Conservation (phyloP, 352 stramenopile species). For the Pythium folliculosum region DNA sequence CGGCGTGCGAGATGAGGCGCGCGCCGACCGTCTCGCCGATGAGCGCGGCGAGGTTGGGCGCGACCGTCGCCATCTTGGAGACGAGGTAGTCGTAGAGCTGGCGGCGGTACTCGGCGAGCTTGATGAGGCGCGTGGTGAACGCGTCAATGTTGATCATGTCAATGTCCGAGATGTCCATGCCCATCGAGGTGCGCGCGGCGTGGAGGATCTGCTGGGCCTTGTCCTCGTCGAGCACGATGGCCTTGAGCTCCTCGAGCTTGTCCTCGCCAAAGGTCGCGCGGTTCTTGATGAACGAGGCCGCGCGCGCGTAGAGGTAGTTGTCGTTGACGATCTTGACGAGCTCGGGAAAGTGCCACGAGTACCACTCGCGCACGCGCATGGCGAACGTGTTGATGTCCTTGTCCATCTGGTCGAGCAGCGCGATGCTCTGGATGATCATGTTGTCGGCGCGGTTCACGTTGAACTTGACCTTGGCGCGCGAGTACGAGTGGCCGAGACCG, state of each 20-base stretch:
- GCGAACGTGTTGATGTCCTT: constrained; percentile 99
- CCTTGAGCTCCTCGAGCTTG: constrained; percentile 75
- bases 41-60: constrained; percentile 97
- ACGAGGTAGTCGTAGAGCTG: constrained; percentile 94
- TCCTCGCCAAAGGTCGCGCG: constrained; percentile 78
- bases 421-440: constrained; percentile 99
- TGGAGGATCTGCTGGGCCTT: constrained; percentile 95
- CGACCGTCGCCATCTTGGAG: constrained; percentile 98
- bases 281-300: constrained; percentile 97
- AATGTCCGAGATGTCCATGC: constrained; percentile 99
- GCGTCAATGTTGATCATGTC: constrained; percentile 99
- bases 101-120: constrained; percentile 98
- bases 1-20: constrained; percentile 99
- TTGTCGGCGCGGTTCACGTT: constrained; percentile 99
- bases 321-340: constrained; percentile 99
- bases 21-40: constrained; percentile 99
- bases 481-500: constrained; percentile 99
- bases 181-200: constrained; percentile 97
- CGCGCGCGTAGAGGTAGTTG: constrained; percentile 99
- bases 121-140: constrained; percentile 98
- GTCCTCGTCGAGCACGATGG: constrained; percentile 98
- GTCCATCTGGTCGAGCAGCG: constrained; percentile 99
- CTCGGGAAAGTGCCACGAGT: constrained; percentile 99
- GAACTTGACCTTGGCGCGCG: constrained; percentile 99
- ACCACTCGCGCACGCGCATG: constrained; percentile 99